phyloP scores from a whole-genome alignment of 2,329 filamentous ascomycete species.

The Podosphaera fusca region DNA sequence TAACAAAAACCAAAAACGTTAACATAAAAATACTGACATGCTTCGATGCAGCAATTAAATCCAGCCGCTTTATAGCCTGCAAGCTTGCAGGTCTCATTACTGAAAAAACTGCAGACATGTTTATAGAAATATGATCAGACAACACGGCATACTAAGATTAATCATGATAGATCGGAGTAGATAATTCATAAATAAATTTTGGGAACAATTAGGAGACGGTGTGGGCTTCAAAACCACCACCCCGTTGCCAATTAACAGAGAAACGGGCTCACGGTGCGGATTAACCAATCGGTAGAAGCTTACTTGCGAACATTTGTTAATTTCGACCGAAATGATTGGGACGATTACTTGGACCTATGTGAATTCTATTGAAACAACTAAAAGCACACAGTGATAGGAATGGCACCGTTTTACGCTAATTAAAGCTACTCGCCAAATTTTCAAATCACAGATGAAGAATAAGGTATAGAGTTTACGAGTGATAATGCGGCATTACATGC shows the following conservation, averaged over 20 bases:
- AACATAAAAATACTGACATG: not conserved
- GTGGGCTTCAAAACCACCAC: not conserved
- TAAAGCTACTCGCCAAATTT: too few species aligned
- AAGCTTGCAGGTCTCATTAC: not conserved
- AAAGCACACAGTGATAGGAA: not conserved
- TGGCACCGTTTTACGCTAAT: not conserved
- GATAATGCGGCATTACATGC: too few species aligned
- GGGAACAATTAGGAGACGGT: not conserved
- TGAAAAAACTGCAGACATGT: not conserved
- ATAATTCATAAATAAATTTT: too few species aligned
- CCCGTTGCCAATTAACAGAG: not conserved
- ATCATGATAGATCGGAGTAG: too few species aligned
- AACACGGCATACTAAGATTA: too few species aligned
- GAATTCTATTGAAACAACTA: not conserved
- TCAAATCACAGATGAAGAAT: too few species aligned
- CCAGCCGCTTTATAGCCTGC: not conserved
- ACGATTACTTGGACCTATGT: not conserved
- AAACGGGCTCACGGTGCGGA: not conserved
- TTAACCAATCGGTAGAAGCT: constrained; percentile 1
- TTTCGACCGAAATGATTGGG: constrained; percentile 2
- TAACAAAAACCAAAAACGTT: not conserved
- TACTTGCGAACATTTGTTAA: constrained; percentile 3
- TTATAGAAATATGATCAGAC: not conserved
- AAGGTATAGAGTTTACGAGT: too few species aligned
- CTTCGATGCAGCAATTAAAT: not conserved